Conservation (phyloP, 805 yeast genomes). For the Pichia occidentalis region DNA sequence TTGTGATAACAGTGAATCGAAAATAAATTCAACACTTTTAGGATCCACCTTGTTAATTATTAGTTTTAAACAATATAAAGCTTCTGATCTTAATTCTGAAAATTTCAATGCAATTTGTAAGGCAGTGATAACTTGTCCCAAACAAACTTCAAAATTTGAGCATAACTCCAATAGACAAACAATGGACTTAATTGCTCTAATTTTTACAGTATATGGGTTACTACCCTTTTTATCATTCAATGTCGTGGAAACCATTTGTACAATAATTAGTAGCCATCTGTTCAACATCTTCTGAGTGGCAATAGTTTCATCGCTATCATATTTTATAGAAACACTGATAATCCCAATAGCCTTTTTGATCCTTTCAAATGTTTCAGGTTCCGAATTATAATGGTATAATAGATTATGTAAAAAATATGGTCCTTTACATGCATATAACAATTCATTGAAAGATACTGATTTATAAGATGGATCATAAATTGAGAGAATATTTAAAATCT, state of each 20-base stretch:
- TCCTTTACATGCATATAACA: constrained; percentile 18
- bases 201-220: constrained; percentile 65
- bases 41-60: constrained; percentile 52
- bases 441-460: constrained; percentile 31
- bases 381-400: constrained; percentile 35
- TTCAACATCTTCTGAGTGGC: constrained; percentile 18
- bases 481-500: constrained; percentile 45
- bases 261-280: constrained; percentile 54
- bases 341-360: constrained; percentile 38
- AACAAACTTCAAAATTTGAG: constrained; percentile 41
- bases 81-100: constrained; percentile 49
- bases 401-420: constrained; percentile 17
- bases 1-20: constrained; percentile 69
- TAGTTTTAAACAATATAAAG: constrained; percentile 63
- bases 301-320: constrained; percentile 22
- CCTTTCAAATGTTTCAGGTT: constrained; percentile 21
- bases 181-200: constrained; percentile 67
- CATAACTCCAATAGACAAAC: constrained; percentile 54
- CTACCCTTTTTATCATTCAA: constrained; percentile 69
- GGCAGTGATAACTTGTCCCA: constrained; percentile 82
- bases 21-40: constrained; percentile 53
- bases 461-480: constrained; percentile 44
- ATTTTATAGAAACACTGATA: constrained; percentile 19
- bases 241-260: constrained; percentile 72
- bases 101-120: constrained; percentile 72